Conservation (phyloP, 257 asterid genomes). For the Ballota nigra region DNA sequence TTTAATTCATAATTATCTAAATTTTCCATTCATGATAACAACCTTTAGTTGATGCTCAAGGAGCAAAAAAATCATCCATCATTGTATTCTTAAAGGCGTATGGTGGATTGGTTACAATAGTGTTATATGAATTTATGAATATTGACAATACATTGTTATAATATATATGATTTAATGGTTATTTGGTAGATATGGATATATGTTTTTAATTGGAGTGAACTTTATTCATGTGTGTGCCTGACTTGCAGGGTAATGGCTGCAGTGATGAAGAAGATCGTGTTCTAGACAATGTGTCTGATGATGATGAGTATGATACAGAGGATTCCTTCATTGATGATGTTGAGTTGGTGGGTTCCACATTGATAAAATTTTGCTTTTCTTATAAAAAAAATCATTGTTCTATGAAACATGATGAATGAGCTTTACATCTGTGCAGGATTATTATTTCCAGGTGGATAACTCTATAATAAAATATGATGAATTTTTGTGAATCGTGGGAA, state of each 20-base stretch:
- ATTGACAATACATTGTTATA: not conserved
- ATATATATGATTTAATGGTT: constrained; percentile 3
- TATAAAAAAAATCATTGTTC: not conserved
- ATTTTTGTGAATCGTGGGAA: constrained; percentile 83
- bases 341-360: constrained; percentile 80
- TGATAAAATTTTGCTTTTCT: not conserved
- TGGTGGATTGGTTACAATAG: no score
- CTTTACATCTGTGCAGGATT: constrained; percentile 58
- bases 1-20: no score
- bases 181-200: not conserved
- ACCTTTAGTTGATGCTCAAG: no score
- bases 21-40: no score
- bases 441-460: constrained; percentile 84
- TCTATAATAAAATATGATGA: constrained; percentile 81
- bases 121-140: not conserved
- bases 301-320: constrained; percentile 88
- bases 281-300: constrained; percentile 73
- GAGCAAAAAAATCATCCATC: no score
- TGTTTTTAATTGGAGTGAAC: not conserved
- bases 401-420: constrained; percentile 1
- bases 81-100: no score
- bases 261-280: constrained; percentile 83
- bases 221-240: not conserved
- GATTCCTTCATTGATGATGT: constrained; percentile 89
- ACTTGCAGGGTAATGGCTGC: constrained; percentile 66